Evolutionary conservation across 2,329 filamentous ascomycete genomes (phyloP), one percentile per base, ranked within the genome.

Genomic region (Pezicula neosporulosa): DNA sequence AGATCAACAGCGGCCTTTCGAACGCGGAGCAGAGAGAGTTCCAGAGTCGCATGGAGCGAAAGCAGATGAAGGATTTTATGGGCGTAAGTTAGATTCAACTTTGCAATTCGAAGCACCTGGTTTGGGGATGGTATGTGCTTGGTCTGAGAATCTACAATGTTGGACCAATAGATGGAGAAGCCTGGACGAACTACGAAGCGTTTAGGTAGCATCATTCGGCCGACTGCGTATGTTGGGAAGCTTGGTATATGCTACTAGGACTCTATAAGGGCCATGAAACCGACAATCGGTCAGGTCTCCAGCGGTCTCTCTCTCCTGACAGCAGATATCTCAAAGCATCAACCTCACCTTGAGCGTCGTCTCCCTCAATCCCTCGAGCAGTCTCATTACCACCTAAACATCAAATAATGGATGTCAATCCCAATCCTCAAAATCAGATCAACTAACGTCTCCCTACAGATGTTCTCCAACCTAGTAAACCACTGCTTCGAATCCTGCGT

Each of bases 41-140:
- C 69, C 87, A 96, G 74, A 76, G 83, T 75, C 90, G 94, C 73
- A 92, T 99, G 83, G 91, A 97, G 78, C 89, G 89, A 76, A 95
- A 94, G 76, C 94, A 99, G 76, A 90, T 99, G 81, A 96, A 96
- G 77, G 93, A 97, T 70, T 97, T 99, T 70, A 96, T 97, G 87
- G 89, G 84, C 66, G 94, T 97, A 81, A 63, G 90, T 79, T 8
- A 42, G 7, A 43, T 39, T 18, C 69, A 16, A 18, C 12, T 27
- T 18, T 42, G 15, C 18, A 6, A 21, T 42, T 19, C 3, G 12
- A 18, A 4, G 10, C 39, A n/a, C 7, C 4, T 41, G 7, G 1
- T 15, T 16, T 21, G n/a, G 38, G 24, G 38, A 21, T 9, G 10
- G 38, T 9, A 41, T 16, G 21, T 16, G 27, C 44, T 13, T 33